Percentiles rank a stretch among this genome's conserved stretches.
Conservation (phyloP, 345 rosid species). For the Gossypium anomalum region DNA sequence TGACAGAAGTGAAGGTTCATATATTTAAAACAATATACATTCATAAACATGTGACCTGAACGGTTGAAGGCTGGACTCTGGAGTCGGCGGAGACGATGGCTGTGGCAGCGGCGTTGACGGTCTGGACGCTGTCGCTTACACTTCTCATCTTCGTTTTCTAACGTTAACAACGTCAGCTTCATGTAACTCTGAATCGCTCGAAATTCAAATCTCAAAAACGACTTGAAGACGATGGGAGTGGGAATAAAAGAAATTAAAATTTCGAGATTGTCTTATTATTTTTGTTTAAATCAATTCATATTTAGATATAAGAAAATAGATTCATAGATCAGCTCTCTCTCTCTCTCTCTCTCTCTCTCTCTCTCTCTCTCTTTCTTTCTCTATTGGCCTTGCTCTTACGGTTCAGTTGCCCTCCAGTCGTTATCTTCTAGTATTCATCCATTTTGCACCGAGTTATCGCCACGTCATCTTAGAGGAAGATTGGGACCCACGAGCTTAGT, state of each 20-base stretch:
- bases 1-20: background rate
- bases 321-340: slow-evolving; percentile 8
- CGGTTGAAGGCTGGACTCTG: slow-evolving; percentile 61
- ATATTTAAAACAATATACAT: background rate
- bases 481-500: slow-evolving; percentile 33
- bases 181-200: slow-evolving; percentile 15
- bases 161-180: slow-evolving; percentile 27
- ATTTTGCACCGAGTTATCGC: slow-evolving; percentile 36
- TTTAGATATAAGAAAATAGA: background rate
- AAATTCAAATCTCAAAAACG: slow-evolving; percentile 1
- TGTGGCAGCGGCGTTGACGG: slow-evolving; percentile 89
- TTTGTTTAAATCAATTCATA: slow-evolving; percentile 13
- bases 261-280: background rate
- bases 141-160: slow-evolving; percentile 40
- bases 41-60: slow-evolving; percentile 36
- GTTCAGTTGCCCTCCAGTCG: slow-evolving; percentile 40
- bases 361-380: background rate
- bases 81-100: slow-evolving; percentile 88
- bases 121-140: slow-evolving; percentile 58
- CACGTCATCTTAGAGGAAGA: slow-evolving; percentile 41
- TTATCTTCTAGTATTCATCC: slow-evolving; percentile 54
- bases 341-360: background rate
- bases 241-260: background rate
- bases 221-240: background rate
- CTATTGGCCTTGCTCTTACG: slow-evolving; percentile 7